These are phyloP conservation scores for Cladorrhinum samala DNA, from an alignment of 495 filamentous ascomycete species.

Conservation along the genomic window DNA sequence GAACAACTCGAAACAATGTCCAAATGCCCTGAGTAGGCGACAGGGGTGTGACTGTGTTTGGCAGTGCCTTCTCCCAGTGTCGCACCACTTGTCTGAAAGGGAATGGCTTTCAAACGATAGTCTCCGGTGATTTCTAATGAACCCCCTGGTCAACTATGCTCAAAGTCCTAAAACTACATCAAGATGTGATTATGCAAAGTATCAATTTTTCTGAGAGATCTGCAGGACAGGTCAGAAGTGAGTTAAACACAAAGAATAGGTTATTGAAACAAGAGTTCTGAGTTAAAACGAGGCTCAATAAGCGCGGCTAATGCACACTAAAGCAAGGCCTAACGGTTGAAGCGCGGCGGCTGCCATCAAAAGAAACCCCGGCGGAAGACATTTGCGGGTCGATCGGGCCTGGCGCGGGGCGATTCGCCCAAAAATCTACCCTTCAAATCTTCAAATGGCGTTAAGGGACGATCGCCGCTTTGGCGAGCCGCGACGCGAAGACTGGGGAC, in stretches of 20 bases:
- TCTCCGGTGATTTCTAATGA: no score
- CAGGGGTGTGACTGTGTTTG: not conserved
- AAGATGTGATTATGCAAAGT: no score
- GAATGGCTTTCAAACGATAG: not conserved
- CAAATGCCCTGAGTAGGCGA: not conserved
- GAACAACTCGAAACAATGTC: slow-evolving; percentile 10
- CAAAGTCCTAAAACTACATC: no score
- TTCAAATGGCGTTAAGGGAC: no score
- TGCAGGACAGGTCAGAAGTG: not conserved
- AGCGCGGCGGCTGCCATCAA: not conserved
- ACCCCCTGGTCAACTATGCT: no score
- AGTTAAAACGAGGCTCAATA: not conserved
- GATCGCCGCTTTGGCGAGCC: no score
- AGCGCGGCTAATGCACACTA: not conserved
- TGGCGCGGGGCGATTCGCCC: not conserved
- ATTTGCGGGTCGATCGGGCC: not conserved
- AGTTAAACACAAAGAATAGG: not conserved
- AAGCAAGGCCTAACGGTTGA: not conserved
- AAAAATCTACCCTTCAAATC: not conserved
- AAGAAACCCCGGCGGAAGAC: not conserved
- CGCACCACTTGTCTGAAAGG: slow-evolving; percentile 9
- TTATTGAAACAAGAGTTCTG: not conserved
- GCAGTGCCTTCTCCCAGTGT: not conserved
- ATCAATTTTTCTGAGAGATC: no score
- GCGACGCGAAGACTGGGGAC: no score